Base-by-base conservation (phyloP, 2,329 filamentous ascomycete species). In the Chalaropsis thielavioides region DNA sequence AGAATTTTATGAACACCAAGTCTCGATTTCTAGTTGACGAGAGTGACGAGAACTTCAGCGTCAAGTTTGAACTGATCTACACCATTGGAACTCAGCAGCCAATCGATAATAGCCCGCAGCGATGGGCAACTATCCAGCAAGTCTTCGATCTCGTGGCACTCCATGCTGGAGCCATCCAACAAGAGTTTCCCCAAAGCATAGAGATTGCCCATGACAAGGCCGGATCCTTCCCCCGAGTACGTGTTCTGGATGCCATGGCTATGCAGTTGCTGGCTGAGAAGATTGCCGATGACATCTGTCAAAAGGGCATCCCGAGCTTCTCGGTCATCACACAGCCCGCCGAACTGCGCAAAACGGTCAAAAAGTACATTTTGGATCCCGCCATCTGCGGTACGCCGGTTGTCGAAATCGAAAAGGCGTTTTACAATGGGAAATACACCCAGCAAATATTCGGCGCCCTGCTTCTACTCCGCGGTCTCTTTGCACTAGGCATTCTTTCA, bases 1-100 rank as follows among this genome's bases (percentile, higher is more conserved):
- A 83, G n/a, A 27, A 72, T 0, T 80, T 77, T 67, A 73, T 86
- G 0, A 72, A 80, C 38, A 15, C 61, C 0, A 67, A 72, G 1
- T 75, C 78, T 0, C 74, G 83, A 0, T 83, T 86, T 67, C 76
- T 88, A 1, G 75, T 88, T 0, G 84, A 88, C 65, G 84, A 88
- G 71, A 84, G 81, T 46, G 85, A 88, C 60, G 83, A 87, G 65
- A 83, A 82, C 64, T 81, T 87, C 54, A 82, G 77, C 54, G 76
- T 79, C 3, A 81, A 80, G 59, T 85, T 84, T 46, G 83, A 88
- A 69, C 71, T 87, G 0, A 75, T 87, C 1, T 87, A 88, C 66
- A 85, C 83, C 0, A 79, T 86, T 69, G 85, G 84, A 0, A 67
- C 70, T 0, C 81, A 84, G 66, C 69, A 71, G 1, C 68, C 78